phyloP scores from a whole-genome alignment of 2,329 filamentous ascomycete species.

The Fusarium camptoceras region DNA sequence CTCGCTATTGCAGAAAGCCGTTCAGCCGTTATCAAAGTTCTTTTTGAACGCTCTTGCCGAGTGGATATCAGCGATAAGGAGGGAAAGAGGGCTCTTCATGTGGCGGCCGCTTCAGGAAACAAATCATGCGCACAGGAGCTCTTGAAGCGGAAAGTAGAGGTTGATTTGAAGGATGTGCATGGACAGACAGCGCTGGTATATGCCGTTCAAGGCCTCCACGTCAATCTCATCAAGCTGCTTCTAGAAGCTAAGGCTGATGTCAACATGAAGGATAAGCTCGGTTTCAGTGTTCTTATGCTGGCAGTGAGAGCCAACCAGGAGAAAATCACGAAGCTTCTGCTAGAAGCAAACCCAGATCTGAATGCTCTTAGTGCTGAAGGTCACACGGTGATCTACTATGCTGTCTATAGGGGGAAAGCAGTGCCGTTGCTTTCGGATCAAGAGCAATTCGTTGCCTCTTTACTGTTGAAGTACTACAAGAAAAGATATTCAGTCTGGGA shows the following conservation, averaged over 20 bases:
- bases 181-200: conserved; percentile 3
- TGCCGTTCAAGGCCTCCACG: neutral
- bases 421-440: neutral
- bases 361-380: neutral
- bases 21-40: neutral
- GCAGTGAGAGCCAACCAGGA: neutral
- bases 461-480: neutral
- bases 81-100: conserved; percentile 5
- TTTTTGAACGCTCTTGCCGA: neutral
- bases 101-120: neutral
- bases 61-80: neutral
- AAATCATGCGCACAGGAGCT: neutral
- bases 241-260: neutral
- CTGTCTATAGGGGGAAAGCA: neutral
- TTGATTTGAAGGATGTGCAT: neutral
- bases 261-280: neutral
- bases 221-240: neutral
- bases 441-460: neutral
- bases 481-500: conserved; percentile 5
- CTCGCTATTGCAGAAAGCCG: neutral
- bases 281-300: neutral
- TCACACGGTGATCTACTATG: conserved; percentile 1
- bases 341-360: neutral
- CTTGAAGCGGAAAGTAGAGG: neutral
- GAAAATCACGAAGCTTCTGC: neutral